phyloP scores from a whole-genome alignment of 73 alveolate species.

The Tetrahymena borealis region DNA sequence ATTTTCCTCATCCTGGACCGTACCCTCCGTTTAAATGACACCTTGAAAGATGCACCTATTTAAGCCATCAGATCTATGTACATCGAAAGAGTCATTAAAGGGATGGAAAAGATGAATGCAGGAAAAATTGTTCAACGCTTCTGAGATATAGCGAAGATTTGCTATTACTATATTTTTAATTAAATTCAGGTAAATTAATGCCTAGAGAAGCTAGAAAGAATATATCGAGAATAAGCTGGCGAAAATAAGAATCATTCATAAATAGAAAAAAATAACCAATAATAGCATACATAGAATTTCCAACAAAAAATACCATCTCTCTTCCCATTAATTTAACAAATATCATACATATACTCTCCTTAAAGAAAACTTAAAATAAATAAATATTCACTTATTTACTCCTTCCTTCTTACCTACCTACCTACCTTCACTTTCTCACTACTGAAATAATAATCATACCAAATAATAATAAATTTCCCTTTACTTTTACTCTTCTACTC shows the following conservation, averaged over 20 bases:
- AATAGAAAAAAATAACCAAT: background rate
- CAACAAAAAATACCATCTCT: no score
- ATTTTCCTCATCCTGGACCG: background rate
- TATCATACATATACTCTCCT: background rate
- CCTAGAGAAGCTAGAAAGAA: background rate
- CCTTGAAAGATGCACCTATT: background rate
- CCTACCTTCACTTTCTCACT: background rate
- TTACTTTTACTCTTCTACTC: background rate
- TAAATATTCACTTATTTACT: background rate
- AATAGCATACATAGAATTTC: background rate
- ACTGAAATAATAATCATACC: background rate
- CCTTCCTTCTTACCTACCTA: no score
- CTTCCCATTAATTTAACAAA: background rate
- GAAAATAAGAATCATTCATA: background rate
- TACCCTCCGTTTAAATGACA: background rate
- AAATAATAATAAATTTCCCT: background rate
- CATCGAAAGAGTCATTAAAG: background rate
- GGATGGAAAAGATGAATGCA: background rate
- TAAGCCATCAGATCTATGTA: background rate
- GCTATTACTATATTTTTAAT: background rate
- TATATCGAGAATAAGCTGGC: background rate
- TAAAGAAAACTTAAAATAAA: no score
- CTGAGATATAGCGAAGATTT: background rate
- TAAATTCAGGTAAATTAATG: background rate
- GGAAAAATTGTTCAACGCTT: background rate